Evolutionary conservation across 139 green algal genomes (phyloP), one percentile per base, ranked within the genome.

Genomic region (Tetradesmus obliquus): DNA sequence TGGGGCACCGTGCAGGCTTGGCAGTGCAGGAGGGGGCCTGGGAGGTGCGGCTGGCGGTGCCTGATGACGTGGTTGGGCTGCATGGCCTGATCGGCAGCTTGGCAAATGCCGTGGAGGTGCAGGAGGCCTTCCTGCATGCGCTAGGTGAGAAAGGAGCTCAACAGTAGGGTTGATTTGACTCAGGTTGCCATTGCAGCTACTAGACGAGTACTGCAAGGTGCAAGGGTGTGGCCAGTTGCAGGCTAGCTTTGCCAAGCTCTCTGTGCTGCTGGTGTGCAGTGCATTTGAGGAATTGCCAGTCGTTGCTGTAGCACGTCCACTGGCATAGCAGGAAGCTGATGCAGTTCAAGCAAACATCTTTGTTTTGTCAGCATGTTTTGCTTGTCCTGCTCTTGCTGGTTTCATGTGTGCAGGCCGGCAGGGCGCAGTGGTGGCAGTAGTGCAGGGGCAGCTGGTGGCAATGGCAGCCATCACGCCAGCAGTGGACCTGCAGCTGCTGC

Each of bases 401-500:
- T 74, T 5, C 55, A 74, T 24, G 3, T 20, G 22, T 74, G 24
- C 88, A 91, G 88, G 88, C 17, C 24, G 88, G 3, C 88, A 87
- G 20, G 88, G 82, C 9, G 92, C 93, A 20, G 89, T 93, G 13
- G 92, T 95, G 57, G 92, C 93, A 9, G 2, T 87, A 15, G 89
- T 92, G 54, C 88, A 93, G 60, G 90, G 86, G 7, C 91, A 97
- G 90, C 54, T 97, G 0, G 92, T 97, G 15, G 95, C 92, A 17
- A 72, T 96, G 60, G 86, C 82, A 24, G 94, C 94, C 17, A 91
- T 96, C 62, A 94, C 88, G 57, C 79, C 86, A 45, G 58, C 13
- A 66, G 93, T 96, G 6, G 88, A 96, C 58, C 81, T 96, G 20
- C 53, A 88, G 10, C 92, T 95, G 89, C 94, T 96, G 82, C 71